Base-by-base conservation (phyloP, 306 rosid species). In the Cotoneaster glaucophyllus region DNA sequence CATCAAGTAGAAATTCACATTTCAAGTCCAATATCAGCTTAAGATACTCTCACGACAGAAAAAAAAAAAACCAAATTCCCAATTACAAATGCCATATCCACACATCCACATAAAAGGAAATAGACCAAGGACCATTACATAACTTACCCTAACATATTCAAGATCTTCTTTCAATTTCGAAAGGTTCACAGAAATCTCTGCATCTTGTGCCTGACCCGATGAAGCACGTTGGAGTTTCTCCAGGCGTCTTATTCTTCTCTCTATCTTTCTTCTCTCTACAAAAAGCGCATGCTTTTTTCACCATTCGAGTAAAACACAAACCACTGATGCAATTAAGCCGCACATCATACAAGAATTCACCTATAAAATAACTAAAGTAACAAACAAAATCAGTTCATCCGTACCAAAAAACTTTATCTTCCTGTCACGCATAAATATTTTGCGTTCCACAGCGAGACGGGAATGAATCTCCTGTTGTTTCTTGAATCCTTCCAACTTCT, bases 331-430 rank as follows among this genome's bases (percentile, higher is more conserved):
- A 59, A 61, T 56, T 34, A 37, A 50, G 58, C 65, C 3, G 1
- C 32, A 66, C 17, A 29, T 61, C 15, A 62, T 22, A 61, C 32
- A 64, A 32, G 44, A 26, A 68, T 21, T 4, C 18, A 22, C 44
- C 53, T 63, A 43, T 67, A 28, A 19, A 69, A 45, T 45, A 45
- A 45, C 53, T 14, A 48, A 3, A 44, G 48, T 26, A 67, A 59
- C 25, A 67, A 76, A 22, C 14, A 41, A 54, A 22, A 15, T 50
- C 69, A 10, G 24, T 62, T 48, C 21, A 65, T 7, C 62, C 74
- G 58, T 84, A 90, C 96, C 96, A 77, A 95, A 95, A 82, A 95
- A 95, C 80, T 95, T 95, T 34, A 95, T 92, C 93, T 92, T 95
- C 59, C 90, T 84, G 68, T 89, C 92, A 24, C 97, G 93, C 52